Base-by-base conservation (phyloP, 2,329 filamentous ascomycete species). In the Botrytis cinerea region DNA sequence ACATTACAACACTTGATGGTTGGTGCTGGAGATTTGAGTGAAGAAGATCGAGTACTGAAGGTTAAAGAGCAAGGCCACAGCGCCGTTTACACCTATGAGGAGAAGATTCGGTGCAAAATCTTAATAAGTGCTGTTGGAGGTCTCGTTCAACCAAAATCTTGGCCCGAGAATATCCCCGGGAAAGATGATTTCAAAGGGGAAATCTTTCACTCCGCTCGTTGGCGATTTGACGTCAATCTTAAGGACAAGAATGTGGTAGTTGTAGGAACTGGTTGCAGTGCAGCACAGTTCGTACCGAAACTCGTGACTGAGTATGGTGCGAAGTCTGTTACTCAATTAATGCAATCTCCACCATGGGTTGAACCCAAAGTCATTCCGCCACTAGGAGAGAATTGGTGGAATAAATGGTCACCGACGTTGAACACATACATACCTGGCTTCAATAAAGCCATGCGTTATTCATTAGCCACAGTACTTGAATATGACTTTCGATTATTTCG, bases 311-410 rank as follows among this genome's bases (percentile, higher is more conserved):
- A 79, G 46, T 78, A 80, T 69, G 77, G 76, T 35, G 86, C 85
- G 46, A 88, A 86, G 77, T 86, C 85, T 9, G 84, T 90, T n/a
- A 89, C 87, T 0, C 88, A 90, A 75, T 75, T 90, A 10, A 88
- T 90, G 86, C 82, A 87, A 25, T 86, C 86, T 22, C 86, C 87
- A 18, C 88, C 88, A 1, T 89, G 87, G 87, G 84, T 88, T 1
- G 82, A 85, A 6, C 84, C 86, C 2, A 80, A 82, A 63, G 16
- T 78, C 0, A 66, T 80, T 6, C 80, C 83, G 16, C 84, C 84
- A 0, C 77, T 76, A 32, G 78, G 78, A 45, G 79, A 84, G 6
- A 81, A 83, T 35, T 80, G 77, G 63, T 89, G 84, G 83, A 81
- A 84, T 71, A 84, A 84, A 78, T 86, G 84, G 79, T 81, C 82